Percentiles rank a stretch among this genome's conserved stretches.
phyloP scores from a whole-genome alignment of 306 rosid species.

The Glycine latifolia region DNA sequence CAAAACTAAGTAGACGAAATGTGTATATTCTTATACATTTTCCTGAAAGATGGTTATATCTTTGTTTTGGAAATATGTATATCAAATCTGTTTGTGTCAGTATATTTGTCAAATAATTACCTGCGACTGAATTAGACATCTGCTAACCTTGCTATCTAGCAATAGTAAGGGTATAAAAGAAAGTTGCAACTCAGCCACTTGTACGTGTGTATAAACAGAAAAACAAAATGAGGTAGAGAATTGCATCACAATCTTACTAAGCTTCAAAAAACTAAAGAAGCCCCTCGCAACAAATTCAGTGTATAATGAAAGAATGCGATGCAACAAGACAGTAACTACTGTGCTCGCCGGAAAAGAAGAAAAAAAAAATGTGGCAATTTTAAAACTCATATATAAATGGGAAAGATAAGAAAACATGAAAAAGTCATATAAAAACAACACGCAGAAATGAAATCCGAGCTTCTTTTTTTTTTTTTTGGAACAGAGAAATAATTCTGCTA shows the following conservation, averaged over 20 bases:
- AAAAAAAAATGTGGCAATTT: neutral
- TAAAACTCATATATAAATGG: neutral
- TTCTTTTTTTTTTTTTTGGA: neutral
- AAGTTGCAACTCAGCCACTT: neutral
- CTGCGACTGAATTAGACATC: neutral
- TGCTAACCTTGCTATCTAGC: neutral
- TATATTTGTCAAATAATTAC: neutral
- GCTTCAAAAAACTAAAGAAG: constrained; percentile 16
- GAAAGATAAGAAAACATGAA: neutral
- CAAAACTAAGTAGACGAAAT: neutral
- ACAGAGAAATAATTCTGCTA: neutral
- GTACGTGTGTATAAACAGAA: neutral
- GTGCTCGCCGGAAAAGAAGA: neutral
- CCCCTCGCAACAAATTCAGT: constrained; percentile 1
- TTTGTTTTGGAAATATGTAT: neutral
- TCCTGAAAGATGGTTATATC: neutral
- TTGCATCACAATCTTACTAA: neutral
- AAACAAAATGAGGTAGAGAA: neutral
- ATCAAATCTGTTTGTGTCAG: neutral
- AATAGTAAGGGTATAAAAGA: neutral
- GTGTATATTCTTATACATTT: constrained; percentile 2
- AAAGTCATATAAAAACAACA: neutral
- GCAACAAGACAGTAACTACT: neutral
- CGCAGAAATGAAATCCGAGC: neutral
- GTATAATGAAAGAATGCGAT: neutral